Evolutionary conservation across 1,284 basidiomycete genomes (phyloP).

Genomic region (Irpex rosettiformis): DNA sequence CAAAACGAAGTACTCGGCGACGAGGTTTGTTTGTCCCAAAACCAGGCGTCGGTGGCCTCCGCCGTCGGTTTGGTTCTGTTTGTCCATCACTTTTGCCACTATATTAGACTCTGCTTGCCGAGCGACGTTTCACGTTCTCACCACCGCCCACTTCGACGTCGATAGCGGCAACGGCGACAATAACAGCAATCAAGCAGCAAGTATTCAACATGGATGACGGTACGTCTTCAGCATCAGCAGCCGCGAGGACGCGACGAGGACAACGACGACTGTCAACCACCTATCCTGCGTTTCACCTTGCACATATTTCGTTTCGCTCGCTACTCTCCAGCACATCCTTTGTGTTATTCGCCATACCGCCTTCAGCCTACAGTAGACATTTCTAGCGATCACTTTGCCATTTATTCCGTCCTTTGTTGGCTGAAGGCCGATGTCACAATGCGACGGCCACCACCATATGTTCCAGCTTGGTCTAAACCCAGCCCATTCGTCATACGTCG

Average conservation of each 20-base stretch:
- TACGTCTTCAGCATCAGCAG: constrained; percentile 74
- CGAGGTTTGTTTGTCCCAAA: background rate
- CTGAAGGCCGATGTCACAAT: constrained; percentile 25
- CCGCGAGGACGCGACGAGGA: constrained; percentile 34
- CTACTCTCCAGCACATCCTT: constrained; percentile 25
- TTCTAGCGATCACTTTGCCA: constrained; percentile 12
- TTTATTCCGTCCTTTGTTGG: constrained; percentile 25
- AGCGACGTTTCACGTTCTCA: constrained; percentile 17
- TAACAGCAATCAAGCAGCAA: constrained; percentile 13
- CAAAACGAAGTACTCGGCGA: no score
- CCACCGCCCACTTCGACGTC: constrained; percentile 15
- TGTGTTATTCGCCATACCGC: constrained; percentile 14
- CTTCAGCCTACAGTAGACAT: constrained; percentile 25
- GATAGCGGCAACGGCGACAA: constrained; percentile 11
- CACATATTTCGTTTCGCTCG: constrained; percentile 31
- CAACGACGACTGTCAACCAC: constrained; percentile 20
- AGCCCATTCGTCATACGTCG: background rate
- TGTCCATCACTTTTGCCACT: constrained; percentile 12
- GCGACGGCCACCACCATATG: background rate
- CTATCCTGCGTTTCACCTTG: background rate
- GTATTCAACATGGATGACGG: constrained; percentile 71
- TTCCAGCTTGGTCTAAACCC: constrained; percentile 27
- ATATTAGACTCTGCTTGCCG: constrained; percentile 8
- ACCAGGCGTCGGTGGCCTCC: constrained; percentile 2
- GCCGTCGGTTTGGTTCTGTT: constrained; percentile 28